Evolutionary conservation across 441 rosid genomes (phyloP), one percentile per base, ranked within the genome.

Genomic region (Macaranga tanarius): DNA sequence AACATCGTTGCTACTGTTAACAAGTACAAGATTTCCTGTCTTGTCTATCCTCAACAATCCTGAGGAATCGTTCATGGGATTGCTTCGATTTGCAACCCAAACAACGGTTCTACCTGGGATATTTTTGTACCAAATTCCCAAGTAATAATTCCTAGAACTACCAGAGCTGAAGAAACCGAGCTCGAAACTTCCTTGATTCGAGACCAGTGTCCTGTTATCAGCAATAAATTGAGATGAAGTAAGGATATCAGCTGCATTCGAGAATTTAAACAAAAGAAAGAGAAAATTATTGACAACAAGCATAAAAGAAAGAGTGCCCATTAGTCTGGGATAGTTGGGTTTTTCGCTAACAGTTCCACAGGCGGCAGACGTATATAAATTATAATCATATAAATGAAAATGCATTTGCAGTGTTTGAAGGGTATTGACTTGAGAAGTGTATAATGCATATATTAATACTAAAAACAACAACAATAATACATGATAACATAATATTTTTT

Each of bases 1-100:
- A 11, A 51, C 38, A 20, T 22, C 20, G 1, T 19, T 61, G 20
- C 23, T 54, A 6, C 19, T 2, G 26, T 20, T 13, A 17, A 19
- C 4, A 16, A 69, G 38, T 12, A 69, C n/a, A 4, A 62, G 38
- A 1, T 62, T 42, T 1, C 56, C 62, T 15, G 31, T 40, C 0
- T 15, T 13, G 40, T 25, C 20, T 45, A 61, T 25, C 63, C n/a
- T 22, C 31, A 75, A 15, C 38, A 52, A 20, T 1, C 70, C 45
- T 11, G 69, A 50, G 20, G 51, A 34, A 31, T 62, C 59, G 5
- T 51, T 51, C 17, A 75, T 55, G 2, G 73, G 73, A 28, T 4
- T 61, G 12, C 15, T 59, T 51, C 77, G 15, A 26, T 74, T 67
- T n/a, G 72, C 77, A 22, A 74, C 77, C 77, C 77, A 74, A 20